phyloP scores from a whole-genome alignment of 2,329 filamentous ascomycete species.

The Exophiala mesophila region DNA sequence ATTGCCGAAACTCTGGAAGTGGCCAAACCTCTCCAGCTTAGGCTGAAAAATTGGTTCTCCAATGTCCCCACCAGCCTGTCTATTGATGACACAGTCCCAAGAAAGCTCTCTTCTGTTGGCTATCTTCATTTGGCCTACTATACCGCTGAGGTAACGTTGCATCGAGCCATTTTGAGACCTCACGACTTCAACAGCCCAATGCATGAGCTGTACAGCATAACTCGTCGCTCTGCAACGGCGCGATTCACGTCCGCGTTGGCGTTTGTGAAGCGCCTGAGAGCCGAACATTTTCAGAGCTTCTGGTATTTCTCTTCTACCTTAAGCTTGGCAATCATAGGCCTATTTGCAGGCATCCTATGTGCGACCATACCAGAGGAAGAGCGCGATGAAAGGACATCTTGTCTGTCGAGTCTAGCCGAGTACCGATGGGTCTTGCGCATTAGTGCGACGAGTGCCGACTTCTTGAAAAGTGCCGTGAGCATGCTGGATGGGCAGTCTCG shows the following conservation, averaged over 20 bases:
- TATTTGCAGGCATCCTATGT: slow-evolving; percentile 79
- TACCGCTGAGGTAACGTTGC: slow-evolving; percentile 88
- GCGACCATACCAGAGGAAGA: slow-evolving; percentile 68
- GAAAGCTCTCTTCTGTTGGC: slow-evolving; percentile 37
- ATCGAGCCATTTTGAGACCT: slow-evolving; percentile 69
- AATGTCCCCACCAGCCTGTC: slow-evolving; percentile 59
- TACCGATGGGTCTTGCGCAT: slow-evolving; percentile 93
- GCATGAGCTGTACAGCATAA: slow-evolving; percentile 51
- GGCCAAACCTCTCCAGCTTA: slow-evolving; percentile 76
- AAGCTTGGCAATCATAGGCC: slow-evolving; percentile 92
- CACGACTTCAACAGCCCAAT: neutral
- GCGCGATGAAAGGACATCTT: slow-evolving; percentile 87
- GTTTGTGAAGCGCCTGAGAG: slow-evolving; percentile 87
- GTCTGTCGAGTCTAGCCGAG: slow-evolving; percentile 75
- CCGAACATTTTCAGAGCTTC: slow-evolving; percentile 80
- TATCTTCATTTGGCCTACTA: slow-evolving; percentile 82
- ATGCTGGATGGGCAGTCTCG: slow-evolving; percentile 26
- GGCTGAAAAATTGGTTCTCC: slow-evolving; percentile 76
- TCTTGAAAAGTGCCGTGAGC: slow-evolving; percentile 26
- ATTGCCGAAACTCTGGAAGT: slow-evolving; percentile 66
- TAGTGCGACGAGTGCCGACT: slow-evolving; percentile 41
- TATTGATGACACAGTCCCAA: slow-evolving; percentile 54
- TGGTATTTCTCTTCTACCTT: slow-evolving; percentile 56
- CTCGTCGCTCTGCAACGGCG: slow-evolving; percentile 87
- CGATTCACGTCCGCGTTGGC: slow-evolving; percentile 94